Evolutionary conservation across 352 stramenopile species (phyloP).

Genomic region (Pythium pyrilobum): DNA sequence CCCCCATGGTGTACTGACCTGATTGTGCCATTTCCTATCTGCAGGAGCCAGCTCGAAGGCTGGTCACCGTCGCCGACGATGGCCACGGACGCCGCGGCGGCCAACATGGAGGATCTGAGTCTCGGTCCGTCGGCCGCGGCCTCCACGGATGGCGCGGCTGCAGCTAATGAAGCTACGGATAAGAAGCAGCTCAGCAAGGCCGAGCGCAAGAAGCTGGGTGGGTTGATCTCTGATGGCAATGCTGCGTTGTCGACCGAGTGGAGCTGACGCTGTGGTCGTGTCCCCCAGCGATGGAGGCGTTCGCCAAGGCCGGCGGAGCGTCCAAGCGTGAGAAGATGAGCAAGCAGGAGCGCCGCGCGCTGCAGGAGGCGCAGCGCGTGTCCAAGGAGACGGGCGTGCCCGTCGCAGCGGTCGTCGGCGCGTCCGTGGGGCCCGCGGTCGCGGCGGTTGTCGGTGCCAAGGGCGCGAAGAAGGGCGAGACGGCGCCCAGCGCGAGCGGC

Average conservation of each 20-base stretch:
- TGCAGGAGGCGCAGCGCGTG: slow-evolving; percentile 89
- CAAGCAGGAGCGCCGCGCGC: slow-evolving; percentile 90
- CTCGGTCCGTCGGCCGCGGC: slow-evolving; percentile 25
- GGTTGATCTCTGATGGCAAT: not conserved
- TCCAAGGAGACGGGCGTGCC: slow-evolving; percentile 51
- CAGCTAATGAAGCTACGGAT: not conserved
- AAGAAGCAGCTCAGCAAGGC: slow-evolving; percentile 56
- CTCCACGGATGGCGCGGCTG: too few relatives aligned
- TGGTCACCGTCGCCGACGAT: slow-evolving; percentile 47
- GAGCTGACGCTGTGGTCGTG: not conserved
- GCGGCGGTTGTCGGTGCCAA: slow-evolving; percentile 19
- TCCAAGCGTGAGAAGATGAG: slow-evolving; percentile 80
- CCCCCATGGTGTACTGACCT: not conserved
- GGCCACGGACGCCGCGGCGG: not conserved
- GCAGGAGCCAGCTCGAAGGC: slow-evolving; percentile 51
- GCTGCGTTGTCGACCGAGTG: too few relatives aligned
- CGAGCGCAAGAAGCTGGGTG: slow-evolving; percentile 61
- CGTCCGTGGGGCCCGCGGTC: not conserved
- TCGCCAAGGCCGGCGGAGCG: slow-evolving; percentile 36
- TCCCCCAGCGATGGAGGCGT: slow-evolving; percentile 42
- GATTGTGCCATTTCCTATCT: not conserved
- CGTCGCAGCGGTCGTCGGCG: not conserved
- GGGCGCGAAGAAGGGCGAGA: slow-evolving; percentile 32
- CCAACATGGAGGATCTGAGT: slow-evolving; percentile 48
- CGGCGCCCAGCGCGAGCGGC: slow-evolving; percentile 30